Conservation (phyloP, 768 basidiomycete genomes). For the Phaffia tasmanica region DNA sequence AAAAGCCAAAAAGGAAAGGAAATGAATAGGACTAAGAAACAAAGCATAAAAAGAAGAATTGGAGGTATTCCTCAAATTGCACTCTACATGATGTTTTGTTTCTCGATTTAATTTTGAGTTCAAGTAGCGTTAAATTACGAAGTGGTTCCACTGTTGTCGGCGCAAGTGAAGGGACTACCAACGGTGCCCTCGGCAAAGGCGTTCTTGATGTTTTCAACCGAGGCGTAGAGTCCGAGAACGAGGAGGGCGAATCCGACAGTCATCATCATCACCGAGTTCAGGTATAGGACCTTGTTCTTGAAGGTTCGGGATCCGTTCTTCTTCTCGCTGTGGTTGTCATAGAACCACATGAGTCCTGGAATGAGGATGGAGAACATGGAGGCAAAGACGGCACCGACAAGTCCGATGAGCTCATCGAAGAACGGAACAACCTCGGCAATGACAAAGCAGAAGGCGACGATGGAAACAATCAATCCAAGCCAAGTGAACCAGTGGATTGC, state of each 20-base stretch:
- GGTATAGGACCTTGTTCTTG: not conserved
- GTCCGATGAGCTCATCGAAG: constrained; percentile 3
- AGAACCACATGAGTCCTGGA: constrained; percentile 5
- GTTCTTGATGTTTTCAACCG: constrained; percentile 5
- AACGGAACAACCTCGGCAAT: constrained; percentile 4
- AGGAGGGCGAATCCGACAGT: not conserved
- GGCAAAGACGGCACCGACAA: constrained; percentile 5
- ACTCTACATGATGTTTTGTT: too few relatives aligned
- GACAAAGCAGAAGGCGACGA: constrained; percentile 10
- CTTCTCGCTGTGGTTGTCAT: not conserved
- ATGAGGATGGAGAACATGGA: not conserved
- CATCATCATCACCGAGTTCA: not conserved
- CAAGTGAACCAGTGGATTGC: constrained; percentile 30
- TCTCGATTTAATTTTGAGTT: not conserved
- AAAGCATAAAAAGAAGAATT: too few relatives aligned
- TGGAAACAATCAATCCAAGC: constrained; percentile 12
- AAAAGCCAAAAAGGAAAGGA: too few relatives aligned
- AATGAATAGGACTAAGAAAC: too few relatives aligned
- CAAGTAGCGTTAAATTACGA: not conserved
- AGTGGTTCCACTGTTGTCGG: constrained; percentile 2
- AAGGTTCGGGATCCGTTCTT: not conserved
- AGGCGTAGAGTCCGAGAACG: constrained; percentile 2
- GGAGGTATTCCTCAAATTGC: too few relatives aligned
- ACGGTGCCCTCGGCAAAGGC: not conserved
- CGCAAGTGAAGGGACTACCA: constrained; percentile 3